These are phyloP conservation scores for Chenopodium quinoa DNA, from an alignment of 148 eudicot genomes.

Conservation along the genomic window DNA sequence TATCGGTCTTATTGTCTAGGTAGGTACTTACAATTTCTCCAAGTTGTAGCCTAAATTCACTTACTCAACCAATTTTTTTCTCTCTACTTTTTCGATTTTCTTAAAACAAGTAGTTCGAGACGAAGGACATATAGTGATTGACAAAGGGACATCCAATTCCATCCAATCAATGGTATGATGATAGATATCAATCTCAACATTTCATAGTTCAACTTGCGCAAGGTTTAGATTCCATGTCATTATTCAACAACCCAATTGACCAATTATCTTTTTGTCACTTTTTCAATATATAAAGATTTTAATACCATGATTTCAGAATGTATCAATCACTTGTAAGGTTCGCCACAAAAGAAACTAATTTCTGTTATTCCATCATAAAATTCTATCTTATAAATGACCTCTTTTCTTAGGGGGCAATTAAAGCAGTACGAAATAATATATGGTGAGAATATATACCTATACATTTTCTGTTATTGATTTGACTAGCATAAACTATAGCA, in stretches of 20 bases:
- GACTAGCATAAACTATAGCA: neutral
- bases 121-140: neutral
- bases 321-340: conserved; percentile 24
- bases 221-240: conserved; percentile 27
- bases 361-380: conserved; percentile 19
- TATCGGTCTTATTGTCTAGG: no score
- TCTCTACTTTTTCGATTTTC: no score
- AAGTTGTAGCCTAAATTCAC: no score
- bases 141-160: neutral
- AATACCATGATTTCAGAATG: neutral
- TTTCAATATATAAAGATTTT: neutral
- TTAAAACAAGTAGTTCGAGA: no score
- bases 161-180: neutral
- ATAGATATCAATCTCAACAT: neutral
- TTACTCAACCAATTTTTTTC: no score
- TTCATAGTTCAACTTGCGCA: conserved; percentile 11
- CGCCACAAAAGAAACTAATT: conserved; percentile 24
- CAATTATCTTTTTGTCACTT: neutral
- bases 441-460: conserved; percentile 13
- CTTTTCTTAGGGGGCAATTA: neutral
- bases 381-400: conserved; percentile 2
- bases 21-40: no score
- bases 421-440: neutral
- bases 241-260: conserved; percentile 10
- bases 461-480: neutral